These are phyloP conservation scores for Hypoxylon sp. DNA, from an alignment of 2,329 filamentous ascomycete species.

Conservation along the genomic window DNA sequence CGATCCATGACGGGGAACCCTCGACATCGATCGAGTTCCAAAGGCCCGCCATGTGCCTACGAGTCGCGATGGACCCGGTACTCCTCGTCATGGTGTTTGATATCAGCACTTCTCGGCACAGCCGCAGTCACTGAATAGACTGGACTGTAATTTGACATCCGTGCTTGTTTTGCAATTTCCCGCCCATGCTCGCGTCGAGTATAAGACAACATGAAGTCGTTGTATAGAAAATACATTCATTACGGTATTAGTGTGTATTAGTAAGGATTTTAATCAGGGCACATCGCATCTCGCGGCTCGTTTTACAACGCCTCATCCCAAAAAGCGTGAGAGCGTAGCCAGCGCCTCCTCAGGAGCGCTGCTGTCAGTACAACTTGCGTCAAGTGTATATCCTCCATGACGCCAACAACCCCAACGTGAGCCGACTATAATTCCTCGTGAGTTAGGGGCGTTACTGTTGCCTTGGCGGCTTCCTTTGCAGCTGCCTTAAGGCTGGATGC, in stretches of 20 bases:
- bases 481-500: constrained; percentile 58
- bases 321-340: constrained; percentile 14
- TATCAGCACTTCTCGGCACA: constrained; percentile 99
- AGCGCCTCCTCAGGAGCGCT: constrained; percentile 10
- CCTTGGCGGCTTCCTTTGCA: constrained; percentile 41
- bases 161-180: constrained; percentile 71
- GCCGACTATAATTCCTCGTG: constrained; percentile 50
- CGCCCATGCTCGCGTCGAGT: neutral
- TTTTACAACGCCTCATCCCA: constrained; percentile 43
- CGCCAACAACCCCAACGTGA: constrained; percentile 41
- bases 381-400: constrained; percentile 42
- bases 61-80: constrained; percentile 51
- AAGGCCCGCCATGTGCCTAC: constrained; percentile 51
- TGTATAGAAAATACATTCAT: constrained; percentile 11
- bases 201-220: constrained; percentile 8
- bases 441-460: constrained; percentile 38
- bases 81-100: constrained; percentile 60
- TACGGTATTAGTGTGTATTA: constrained; percentile 40
- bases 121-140: constrained; percentile 84
- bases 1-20: constrained; percentile 53
- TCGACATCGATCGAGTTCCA: constrained; percentile 31
- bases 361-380: constrained; percentile 18
- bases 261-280: constrained; percentile 24
- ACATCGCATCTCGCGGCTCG: constrained; percentile 34
- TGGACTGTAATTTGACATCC: constrained; percentile 99